A percentile compares a stretch with the other conserved stretches of the same genome.
Conservation (phyloP, 2,329 filamentous ascomycete species). For the Pyrenochaeta sp. region DNA sequence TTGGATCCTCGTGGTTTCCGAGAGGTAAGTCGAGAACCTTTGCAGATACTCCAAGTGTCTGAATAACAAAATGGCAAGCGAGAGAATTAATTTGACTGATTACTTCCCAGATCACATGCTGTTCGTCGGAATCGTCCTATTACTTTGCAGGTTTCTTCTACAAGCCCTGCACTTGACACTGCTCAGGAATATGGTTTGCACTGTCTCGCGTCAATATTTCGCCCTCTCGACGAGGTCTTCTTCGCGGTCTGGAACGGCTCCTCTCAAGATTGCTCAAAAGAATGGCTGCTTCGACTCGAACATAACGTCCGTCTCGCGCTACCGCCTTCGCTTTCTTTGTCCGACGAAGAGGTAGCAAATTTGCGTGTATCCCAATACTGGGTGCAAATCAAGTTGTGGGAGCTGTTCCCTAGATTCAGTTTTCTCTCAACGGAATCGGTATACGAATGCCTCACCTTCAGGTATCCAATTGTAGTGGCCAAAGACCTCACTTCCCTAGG, state of each 20-base stretch:
- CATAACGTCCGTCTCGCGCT: conserved; percentile 67
- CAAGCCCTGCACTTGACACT: conserved; percentile 67
- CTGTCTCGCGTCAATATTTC: conserved; percentile 68
- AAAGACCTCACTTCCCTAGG: conserved; percentile 62
- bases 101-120: conserved; percentile 67
- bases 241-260: conserved; percentile 73
- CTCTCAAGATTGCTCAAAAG: conserved; percentile 62
- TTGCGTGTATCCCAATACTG: conserved; percentile 68
- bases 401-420: conserved; percentile 65
- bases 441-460: conserved; percentile 66
- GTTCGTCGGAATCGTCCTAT: conserved; percentile 74
- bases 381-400: conserved; percentile 70
- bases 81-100: not conserved
- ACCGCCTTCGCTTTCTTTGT: conserved; percentile 59
- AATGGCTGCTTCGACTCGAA: conserved; percentile 66
- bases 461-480: conserved; percentile 69
- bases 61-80: no score
- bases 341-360: conserved; percentile 63
- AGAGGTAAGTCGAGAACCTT: conserved; percentile 22
- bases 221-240: conserved; percentile 71
- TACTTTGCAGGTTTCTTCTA: conserved; percentile 73
- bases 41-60: no score
- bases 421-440: conserved; percentile 56
- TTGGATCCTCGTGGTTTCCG: conserved; percentile 36
- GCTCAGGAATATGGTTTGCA: conserved; percentile 65